Conservation (phyloP, 108 stramenopile genomes). For the Bacterosira constricta region DNA sequence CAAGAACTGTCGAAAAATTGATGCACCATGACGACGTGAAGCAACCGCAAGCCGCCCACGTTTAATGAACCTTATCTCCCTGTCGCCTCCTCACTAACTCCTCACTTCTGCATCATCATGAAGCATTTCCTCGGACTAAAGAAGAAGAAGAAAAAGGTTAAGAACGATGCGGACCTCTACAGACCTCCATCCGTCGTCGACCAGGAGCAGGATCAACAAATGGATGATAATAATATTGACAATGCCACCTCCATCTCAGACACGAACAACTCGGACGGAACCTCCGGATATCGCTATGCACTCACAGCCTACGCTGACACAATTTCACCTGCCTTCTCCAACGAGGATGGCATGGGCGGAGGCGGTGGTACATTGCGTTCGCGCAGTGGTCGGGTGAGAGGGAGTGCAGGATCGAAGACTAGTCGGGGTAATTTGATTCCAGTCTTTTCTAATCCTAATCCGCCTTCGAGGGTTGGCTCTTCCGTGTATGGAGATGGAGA, state of each 20-base stretch:
- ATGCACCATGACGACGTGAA: no score
- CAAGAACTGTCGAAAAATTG: no score
- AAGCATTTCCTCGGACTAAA: conserved; percentile 13
- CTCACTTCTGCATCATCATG: no score
- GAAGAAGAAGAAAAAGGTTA: conserved; percentile 33
- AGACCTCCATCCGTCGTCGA: conserved; percentile 7
- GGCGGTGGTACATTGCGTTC: conserved; percentile 19
- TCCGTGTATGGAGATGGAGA: background rate
- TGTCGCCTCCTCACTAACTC: no score
- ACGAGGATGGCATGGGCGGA: conserved; percentile 36
- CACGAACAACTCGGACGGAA: background rate
- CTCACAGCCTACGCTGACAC: conserved; percentile 40
- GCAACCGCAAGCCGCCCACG: no score
- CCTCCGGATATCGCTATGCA: conserved; percentile 41
- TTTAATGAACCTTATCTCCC: no score
- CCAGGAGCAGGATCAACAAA: conserved; percentile 1
- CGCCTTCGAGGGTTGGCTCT: background rate
- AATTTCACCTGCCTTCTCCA: conserved; percentile 19
- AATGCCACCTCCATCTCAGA: background rate
- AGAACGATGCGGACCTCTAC: conserved; percentile 28
- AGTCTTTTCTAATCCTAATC: background rate
- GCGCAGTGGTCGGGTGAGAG: conserved; percentile 2
- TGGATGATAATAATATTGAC: background rate
- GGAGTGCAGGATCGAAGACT: conserved; percentile 10
- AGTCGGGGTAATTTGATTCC: conserved; percentile 16